Conservation (phyloP, 768 basidiomycete genomes). For the Psilocybe tampanensis region DNA sequence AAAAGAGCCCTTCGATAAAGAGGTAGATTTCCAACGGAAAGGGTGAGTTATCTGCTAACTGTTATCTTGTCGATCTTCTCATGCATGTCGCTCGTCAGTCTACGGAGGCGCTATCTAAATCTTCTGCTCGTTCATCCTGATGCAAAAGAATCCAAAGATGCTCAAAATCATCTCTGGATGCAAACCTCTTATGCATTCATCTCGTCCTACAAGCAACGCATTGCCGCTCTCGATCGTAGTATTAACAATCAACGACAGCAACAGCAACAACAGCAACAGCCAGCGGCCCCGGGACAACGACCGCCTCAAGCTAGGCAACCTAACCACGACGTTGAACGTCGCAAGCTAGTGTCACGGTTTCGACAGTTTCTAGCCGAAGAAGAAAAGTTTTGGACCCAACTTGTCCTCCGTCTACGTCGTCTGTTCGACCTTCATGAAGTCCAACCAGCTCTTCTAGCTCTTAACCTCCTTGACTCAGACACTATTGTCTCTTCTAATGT, state of each 20-base stretch:
- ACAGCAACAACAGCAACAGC: slow-evolving; percentile 34
- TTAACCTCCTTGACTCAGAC: slow-evolving; percentile 56
- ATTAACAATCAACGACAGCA: slow-evolving; percentile 42
- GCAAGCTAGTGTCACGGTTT: slow-evolving; percentile 87
- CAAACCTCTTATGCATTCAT: slow-evolving; percentile 90
- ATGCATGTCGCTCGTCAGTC: slow-evolving; percentile 39
- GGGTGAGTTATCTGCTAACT: slow-evolving; percentile 55
- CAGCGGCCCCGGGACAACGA: slow-evolving; percentile 12
- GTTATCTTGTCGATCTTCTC: slow-evolving; percentile 15
- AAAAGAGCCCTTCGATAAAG: slow-evolving; percentile 80
- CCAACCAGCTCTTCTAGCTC: slow-evolving; percentile 52
- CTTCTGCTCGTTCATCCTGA: slow-evolving; percentile 71
- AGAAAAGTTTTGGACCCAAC: slow-evolving; percentile 87
- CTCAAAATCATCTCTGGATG: slow-evolving; percentile 89
- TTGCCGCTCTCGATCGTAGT: slow-evolving; percentile 65
- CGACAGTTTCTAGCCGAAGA: slow-evolving; percentile 88
- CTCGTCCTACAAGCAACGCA: slow-evolving; percentile 75
- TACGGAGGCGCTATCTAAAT: slow-evolving; percentile 70
- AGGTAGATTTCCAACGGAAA: slow-evolving; percentile 85
- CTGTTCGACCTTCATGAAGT: slow-evolving; percentile 73
- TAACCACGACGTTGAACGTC: slow-evolving; percentile 72
- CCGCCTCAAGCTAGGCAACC: slow-evolving; percentile 32
- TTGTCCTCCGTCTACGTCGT: slow-evolving; percentile 75
- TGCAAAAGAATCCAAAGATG: slow-evolving; percentile 75
- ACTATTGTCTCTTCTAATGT: slow-evolving; percentile 13